These are phyloP conservation scores for Arxiozyma heterogenica DNA, from an alignment of 1,139 yeast genomes.

Conservation along the genomic window DNA sequence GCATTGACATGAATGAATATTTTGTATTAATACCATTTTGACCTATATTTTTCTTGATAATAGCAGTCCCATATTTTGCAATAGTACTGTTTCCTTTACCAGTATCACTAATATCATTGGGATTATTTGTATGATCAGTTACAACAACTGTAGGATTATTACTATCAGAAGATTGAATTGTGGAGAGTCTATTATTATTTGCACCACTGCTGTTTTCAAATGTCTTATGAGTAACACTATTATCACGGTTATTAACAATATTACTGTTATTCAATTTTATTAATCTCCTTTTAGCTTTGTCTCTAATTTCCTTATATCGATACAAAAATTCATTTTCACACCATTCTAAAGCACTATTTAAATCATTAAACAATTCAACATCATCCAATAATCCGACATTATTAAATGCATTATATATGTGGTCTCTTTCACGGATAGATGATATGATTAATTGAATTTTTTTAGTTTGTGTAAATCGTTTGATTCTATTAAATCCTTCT, in stretches of 20 bases:
- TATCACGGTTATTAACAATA: not conserved
- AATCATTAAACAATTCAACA: constrained; percentile 39
- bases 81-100: not conserved
- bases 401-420: constrained; percentile 52
- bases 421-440: constrained; percentile 60
- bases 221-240: not conserved
- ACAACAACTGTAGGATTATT: not conserved
- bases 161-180: not conserved
- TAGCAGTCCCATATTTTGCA: not conserved
- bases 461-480: constrained; percentile 64
- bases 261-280: constrained; percentile 4
- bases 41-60: not conserved
- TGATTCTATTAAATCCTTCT: constrained; percentile 84
- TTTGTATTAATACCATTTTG: not conserved
- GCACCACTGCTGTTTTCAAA: constrained; percentile 10
- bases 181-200: not conserved
- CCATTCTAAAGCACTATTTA: constrained; percentile 91
- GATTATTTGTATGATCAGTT: not conserved
- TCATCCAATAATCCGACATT: constrained; percentile 65
- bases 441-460: constrained; percentile 67
- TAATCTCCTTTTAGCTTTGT: constrained; percentile 17
- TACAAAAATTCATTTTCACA: constrained; percentile 83
- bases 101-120: not conserved
- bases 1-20: constrained; percentile 15
- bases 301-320: constrained; percentile 44